A percentile compares a stretch with the other conserved stretches of the same genome.
phyloP scores from a whole-genome alignment of 306 rosid genomes.

The Cucurbita pepo region DNA sequence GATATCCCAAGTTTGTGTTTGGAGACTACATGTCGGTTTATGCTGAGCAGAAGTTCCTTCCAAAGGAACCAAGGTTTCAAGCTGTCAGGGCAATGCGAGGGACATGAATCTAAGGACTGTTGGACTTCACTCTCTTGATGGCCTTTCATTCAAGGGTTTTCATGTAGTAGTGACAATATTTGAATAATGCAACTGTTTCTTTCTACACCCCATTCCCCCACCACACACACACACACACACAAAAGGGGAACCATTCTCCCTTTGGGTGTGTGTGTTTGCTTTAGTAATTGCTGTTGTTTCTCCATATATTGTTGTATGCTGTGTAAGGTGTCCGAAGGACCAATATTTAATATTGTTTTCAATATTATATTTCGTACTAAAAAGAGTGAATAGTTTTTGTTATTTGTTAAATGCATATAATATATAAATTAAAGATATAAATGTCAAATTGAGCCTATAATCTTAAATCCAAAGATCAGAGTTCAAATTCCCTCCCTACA shows the following conservation, averaged over 20 bases:
- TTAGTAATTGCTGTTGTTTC: not conserved
- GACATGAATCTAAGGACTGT: not conserved
- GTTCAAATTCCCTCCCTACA: not conserved
- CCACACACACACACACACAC: not conserved
- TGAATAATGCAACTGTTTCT: not conserved
- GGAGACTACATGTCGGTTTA: conserved; percentile 87
- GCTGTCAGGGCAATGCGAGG: conserved; percentile 46
- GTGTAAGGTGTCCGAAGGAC: not conserved
- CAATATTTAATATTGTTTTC: not conserved
- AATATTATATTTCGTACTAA: not conserved
- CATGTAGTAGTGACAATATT: not conserved
- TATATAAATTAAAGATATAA: not conserved
- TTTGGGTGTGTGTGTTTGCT: not conserved
- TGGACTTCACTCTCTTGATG: conserved; percentile 1
- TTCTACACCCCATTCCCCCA: not conserved
- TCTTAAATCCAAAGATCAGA: not conserved
- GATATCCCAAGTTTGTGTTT: conserved; percentile 76
- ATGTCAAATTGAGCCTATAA: not conserved
- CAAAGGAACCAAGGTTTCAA: conserved; percentile 86
- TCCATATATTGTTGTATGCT: not conserved
- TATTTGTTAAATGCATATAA: not conserved
- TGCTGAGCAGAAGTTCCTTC: conserved; percentile 79
- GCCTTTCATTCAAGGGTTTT: not conserved
- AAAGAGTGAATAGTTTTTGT: not conserved
- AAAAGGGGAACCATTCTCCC: not conserved